phyloP scores from a whole-genome alignment of 176 grass and related monocot species.

The Rhynchospora breviuscula region DNA sequence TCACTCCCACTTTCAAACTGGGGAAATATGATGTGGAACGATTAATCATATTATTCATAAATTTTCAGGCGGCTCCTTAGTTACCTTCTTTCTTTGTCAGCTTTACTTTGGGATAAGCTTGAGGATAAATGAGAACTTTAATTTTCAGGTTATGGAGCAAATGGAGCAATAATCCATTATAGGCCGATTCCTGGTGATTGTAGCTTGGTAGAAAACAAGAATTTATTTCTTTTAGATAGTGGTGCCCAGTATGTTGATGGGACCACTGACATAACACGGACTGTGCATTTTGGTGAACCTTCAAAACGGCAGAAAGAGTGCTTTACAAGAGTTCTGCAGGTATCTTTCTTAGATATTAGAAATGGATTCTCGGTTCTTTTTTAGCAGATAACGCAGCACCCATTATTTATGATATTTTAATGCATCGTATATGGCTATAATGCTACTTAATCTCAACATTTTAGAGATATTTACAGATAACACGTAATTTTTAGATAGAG shows the following conservation, averaged over 20 bases:
- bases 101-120: background rate
- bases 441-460: no score
- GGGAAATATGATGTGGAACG: background rate
- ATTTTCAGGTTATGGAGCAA: conserved; percentile 83
- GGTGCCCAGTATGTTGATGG: conserved; percentile 94
- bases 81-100: background rate
- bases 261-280: conserved; percentile 96
- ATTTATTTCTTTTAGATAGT: conserved; percentile 97
- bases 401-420: no score
- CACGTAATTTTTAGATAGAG: background rate
- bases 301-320: conserved; percentile 71
- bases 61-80: background rate
- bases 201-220: conserved; percentile 57
- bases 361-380: background rate
- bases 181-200: conserved; percentile 58
- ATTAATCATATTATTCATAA: background rate
- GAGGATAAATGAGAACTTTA: background rate
- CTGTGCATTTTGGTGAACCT: conserved; percentile 92
- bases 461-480: no score
- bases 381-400: background rate
- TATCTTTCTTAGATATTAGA: conserved; percentile 24
- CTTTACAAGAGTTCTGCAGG: conserved; percentile 96
- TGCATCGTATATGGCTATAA: no score
- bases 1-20: background rate
- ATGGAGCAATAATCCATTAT: conserved; percentile 99